Evolutionary conservation across 225 moss, liverwort and hornwort species (phyloP).

Genomic region (Sphagnum tenellum): DNA sequence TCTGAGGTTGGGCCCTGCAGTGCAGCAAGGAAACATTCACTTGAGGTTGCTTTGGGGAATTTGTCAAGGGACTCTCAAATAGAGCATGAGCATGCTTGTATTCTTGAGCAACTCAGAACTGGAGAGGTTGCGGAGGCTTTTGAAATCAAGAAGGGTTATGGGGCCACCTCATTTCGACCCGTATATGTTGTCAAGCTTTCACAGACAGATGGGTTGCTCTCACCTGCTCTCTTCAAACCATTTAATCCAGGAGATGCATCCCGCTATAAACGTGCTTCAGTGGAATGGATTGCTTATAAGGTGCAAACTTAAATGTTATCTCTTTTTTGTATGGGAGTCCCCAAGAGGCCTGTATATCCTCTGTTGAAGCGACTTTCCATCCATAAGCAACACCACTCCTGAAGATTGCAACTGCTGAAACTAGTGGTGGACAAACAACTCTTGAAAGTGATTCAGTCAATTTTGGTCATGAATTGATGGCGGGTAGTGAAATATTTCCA

Average conservation of each 20-base stretch:
- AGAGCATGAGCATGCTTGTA: constrained; percentile 18
- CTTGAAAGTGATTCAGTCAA: too few species aligned
- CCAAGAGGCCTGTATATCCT: too few species aligned
- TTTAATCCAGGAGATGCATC: constrained; percentile 39
- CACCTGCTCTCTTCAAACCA: constrained; percentile 53
- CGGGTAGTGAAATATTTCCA: too few species aligned
- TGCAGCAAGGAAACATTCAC: neutral
- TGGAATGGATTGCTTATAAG: constrained; percentile 63
- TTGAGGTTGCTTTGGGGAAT: neutral
- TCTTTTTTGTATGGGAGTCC: too few species aligned
- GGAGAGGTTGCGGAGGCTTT: constrained; percentile 32
- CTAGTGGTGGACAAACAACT: too few species aligned
- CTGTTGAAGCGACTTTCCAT: too few species aligned
- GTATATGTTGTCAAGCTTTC: constrained; percentile 42
- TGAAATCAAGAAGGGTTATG: constrained; percentile 52
- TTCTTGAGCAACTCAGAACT: constrained; percentile 24
- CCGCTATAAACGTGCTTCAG: constrained; percentile 33
- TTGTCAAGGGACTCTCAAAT: constrained; percentile 6
- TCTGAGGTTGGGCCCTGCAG: constrained; percentile 8
- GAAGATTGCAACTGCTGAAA: too few species aligned
- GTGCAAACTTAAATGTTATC: constrained; percentile 3
- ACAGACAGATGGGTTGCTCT: constrained; percentile 18
- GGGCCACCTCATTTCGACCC: constrained; percentile 43
- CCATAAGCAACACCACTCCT: too few species aligned
- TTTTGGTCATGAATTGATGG: too few species aligned